A percentile compares a stretch with the other conserved stretches of the same genome.
Conservation (phyloP, 169 alveolate genomes). For the Theileria parva region DNA sequence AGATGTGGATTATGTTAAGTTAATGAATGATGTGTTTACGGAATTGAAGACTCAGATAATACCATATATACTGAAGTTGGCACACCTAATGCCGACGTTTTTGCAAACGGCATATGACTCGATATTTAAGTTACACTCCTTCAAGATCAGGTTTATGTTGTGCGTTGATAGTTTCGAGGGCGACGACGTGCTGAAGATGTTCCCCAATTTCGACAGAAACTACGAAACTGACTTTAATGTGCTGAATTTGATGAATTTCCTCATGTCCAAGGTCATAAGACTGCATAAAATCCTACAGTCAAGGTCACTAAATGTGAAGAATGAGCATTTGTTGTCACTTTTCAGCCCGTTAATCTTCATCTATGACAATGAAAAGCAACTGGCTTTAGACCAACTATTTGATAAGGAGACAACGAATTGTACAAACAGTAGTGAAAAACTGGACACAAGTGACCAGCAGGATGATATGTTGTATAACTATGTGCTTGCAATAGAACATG, state of each 20-base stretch:
- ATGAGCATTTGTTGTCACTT: constrained; percentile 21
- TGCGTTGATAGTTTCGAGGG: not conserved
- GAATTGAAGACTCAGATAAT: not conserved
- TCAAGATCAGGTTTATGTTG: not conserved
- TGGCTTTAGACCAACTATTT: constrained; percentile 29
- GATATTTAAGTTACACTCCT: constrained; percentile 13
- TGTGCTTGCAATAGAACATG: constrained; percentile 33
- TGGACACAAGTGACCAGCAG: not conserved
- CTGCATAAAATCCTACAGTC: not conserved
- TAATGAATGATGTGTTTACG: not conserved
- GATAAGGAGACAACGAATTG: not conserved
- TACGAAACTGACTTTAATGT: not conserved
- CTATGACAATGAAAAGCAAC: constrained; percentile 39
- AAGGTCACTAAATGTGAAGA: constrained; percentile 13
- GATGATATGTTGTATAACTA: constrained; percentile 14
- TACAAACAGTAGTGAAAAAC: not conserved
- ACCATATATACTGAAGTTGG: not conserved
- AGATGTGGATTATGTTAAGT: not conserved
- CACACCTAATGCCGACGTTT: not conserved
- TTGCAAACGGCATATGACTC: constrained; percentile 12
- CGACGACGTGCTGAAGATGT: not conserved
- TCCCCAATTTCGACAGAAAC: not conserved
- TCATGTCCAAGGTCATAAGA: not conserved
- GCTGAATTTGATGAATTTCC: not conserved
- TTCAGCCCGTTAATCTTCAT: constrained; percentile 53